Percentiles rank a stretch among this genome's conserved stretches.
Evolutionary conservation across 495 filamentous ascomycete species (phyloP).

Genomic region (Aspergillus kassunensis): DNA sequence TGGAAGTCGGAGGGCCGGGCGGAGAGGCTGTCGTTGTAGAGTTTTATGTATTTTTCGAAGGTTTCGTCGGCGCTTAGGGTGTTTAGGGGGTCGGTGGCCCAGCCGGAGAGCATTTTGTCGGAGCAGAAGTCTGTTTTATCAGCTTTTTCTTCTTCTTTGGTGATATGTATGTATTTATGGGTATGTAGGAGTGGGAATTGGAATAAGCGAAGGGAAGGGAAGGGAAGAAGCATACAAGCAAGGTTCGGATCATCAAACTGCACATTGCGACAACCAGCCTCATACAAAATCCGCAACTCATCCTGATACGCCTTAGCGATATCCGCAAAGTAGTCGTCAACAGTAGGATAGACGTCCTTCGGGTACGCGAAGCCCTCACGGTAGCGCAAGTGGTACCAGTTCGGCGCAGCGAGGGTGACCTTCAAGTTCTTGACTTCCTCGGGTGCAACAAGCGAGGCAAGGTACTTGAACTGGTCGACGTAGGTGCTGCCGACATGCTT

Average conservation of each 20-base stretch:
- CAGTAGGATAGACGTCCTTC: constrained; percentile 58
- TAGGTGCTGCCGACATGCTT: constrained; percentile 60
- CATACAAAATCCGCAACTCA: constrained; percentile 63
- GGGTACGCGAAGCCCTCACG: constrained; percentile 66
- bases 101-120: constrained; percentile 67
- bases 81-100: constrained; percentile 53
- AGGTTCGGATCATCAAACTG: constrained; percentile 76
- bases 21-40: constrained; percentile 71
- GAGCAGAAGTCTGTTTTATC: constrained; percentile 64
- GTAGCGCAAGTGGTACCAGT: constrained; percentile 73
- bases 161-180: too few relatives aligned
- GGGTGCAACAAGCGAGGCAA: constrained; percentile 57
- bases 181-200: too few relatives aligned
- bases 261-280: constrained; percentile 64
- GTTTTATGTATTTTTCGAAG: constrained; percentile 68
- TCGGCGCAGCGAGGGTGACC: constrained; percentile 67
- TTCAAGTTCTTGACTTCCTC: constrained; percentile 63
- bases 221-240: constrained; percentile 53
- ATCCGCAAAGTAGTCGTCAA: constrained; percentile 70
- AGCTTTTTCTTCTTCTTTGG: constrained; percentile 1
- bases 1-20: constrained; percentile 64
- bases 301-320: constrained; percentile 69
- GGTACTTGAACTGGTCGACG: constrained; percentile 63
- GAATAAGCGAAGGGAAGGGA: not conserved
- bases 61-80: constrained; percentile 59